Evolutionary conservation across 768 basidiomycete genomes (phyloP), one percentile per base, ranked within the genome.

Genomic region (Rubroboletus satanas): DNA sequence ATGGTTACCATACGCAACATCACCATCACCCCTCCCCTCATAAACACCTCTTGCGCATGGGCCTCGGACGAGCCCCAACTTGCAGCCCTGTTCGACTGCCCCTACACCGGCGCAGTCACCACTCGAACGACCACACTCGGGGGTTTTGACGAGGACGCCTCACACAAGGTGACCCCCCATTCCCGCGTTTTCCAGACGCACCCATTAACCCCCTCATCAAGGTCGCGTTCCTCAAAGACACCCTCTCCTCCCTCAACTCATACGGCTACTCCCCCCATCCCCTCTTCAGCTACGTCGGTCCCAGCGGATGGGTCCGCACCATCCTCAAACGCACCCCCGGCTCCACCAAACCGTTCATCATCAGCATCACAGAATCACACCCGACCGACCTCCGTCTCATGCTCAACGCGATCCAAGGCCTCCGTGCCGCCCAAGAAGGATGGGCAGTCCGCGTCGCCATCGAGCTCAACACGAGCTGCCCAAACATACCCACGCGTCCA

Each of bases 201-300:
- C 41, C 7, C 46, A 14, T 61, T 63, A 2, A 62, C 38, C 52
- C n/a, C 52, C 12, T 45, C 37, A 45, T 49, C 51, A 46, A 90
- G 88, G 85, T 88, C 45, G 81, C 78, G 15, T 87, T 90, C 59
- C 57, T 81, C 44, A 71, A 69, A 37, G 71, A 73, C 14, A 63
- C 74, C 9, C 59, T 77, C 36, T 78, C 88, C n/a, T 84, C 91
- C 15, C 65, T 91, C 56, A 94, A 94, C 67, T 88, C 87, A 0
- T 94, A 90, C 69, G 92, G 92, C 23, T 95, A 93, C 72, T 93
- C 90, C 8, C 92, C 90, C 0, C 78, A 85, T 62, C 82, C 87
- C 6, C 78, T 94, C 41, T 63, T 74, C n/a, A 60, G 66, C 23
- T 94, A 93, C 72, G 66, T 91, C 42, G 65, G 66, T 7, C 58